Evolutionary conservation across 1,284 basidiomycete species (phyloP), one percentile per base, ranked within the genome.

Genomic region (Irpex rosettiformis): DNA sequence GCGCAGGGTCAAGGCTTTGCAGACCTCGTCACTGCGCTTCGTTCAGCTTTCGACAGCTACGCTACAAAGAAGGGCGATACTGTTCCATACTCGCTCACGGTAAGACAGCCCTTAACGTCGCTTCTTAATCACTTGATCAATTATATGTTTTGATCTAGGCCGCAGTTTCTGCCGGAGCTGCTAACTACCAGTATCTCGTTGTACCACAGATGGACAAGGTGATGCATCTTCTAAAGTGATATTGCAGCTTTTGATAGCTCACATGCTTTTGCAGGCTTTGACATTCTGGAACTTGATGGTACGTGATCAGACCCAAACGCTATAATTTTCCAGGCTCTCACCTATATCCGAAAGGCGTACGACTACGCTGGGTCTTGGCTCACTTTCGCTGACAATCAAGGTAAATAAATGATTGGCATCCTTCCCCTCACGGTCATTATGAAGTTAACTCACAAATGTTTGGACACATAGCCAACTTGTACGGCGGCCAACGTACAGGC

Each of bases 261-360:
- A 28, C 48, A 28, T 18, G 18, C n/a, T 47, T 21, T 47, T 18
- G 18, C 13, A 51, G 48, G 48, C 48, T 16, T 22, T 96, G 49
- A 84, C 81, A 45, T 94, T 89, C 74, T 96, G 93, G 93, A 96
- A 96, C 71, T 73, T 98, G 58, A 97, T 98, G 48, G 43, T 45
- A 45, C 18, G 43, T 11, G 8, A 16, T 37, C 30, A 37, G 22
- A 6, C 37, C 11, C 27, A n/a, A 54, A 37, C 11, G n/a, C n/a
- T n/a, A n/a, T n/a, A 40, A 8, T n/a, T 2, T 45, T 51, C 2
- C n/a, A 57, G 11, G 85, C 81, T 24, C 43, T 45, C 10, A 45
- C 4, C 8, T 18, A 18, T 18, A 22, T 22, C 8, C n/a, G n/a
- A 45, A 8, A 45, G 94, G 86, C 88, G 6, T 93, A 93, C 64